Conservation (phyloP, 2,329 filamentous ascomycete species). For the Aureobasidium musti region DNA sequence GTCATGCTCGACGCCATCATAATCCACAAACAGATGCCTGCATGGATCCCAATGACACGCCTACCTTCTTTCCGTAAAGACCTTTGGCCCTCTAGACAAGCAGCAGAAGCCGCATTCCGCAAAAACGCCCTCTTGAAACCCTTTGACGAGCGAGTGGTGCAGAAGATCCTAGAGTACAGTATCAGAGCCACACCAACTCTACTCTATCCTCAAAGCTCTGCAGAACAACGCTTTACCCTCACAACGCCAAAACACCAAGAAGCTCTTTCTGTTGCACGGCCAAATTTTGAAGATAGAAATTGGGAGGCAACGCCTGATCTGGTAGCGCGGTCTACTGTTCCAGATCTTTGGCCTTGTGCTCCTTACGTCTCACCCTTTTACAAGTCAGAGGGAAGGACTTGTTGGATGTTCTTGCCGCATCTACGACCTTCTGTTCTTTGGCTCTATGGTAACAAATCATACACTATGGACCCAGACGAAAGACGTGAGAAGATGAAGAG, state of each 20-base stretch:
- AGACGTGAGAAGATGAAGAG: constrained; percentile 60
- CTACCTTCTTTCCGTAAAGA: constrained; percentile 73
- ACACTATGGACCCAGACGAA: constrained; percentile 56
- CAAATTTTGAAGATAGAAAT: constrained; percentile 49
- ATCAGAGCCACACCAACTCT: constrained; percentile 70
- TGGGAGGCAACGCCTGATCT: constrained; percentile 36
- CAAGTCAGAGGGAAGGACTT: constrained; percentile 62
- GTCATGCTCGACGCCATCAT: constrained; percentile 84
- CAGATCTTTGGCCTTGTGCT: constrained; percentile 44
- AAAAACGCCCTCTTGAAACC: constrained; percentile 72
- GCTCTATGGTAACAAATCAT: constrained; percentile 64
- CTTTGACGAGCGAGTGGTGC: constrained; percentile 81
- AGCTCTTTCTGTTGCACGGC: constrained; percentile 73
- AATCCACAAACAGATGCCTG: constrained; percentile 48
- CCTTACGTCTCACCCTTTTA: constrained; percentile 61
- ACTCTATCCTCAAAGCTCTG: constrained; percentile 52
- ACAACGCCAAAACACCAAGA: constrained; percentile 86
- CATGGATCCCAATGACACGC: constrained; percentile 47
- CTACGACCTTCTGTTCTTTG: constrained; percentile 68
- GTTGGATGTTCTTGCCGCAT: constrained; percentile 59
- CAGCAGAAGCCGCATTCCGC: constrained; percentile 66
- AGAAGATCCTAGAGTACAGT: constrained; percentile 70
- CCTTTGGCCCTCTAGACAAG: constrained; percentile 73
- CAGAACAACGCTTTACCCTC: constrained; percentile 62
- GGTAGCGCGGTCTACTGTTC: constrained; percentile 45